Conservation (phyloP, 129 eudicot species). For the Flaveria ramosissima region DNA sequence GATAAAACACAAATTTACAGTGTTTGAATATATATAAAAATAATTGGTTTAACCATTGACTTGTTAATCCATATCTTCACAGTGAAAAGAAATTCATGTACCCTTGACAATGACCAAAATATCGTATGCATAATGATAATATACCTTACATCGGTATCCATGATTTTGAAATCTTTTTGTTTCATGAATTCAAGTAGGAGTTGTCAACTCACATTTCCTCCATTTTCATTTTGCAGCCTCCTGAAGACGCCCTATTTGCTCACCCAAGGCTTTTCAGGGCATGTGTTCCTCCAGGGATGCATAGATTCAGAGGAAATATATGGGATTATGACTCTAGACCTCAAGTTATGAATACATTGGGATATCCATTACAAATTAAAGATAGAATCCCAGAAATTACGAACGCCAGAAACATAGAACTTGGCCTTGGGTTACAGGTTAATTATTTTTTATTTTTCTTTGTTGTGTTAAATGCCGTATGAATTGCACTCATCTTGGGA, state of each 20-base stretch:
- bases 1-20: not conserved
- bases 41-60: not conserved
- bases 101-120: not conserved
- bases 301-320: conserved; percentile 87
- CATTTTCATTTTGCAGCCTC: conserved; percentile 66
- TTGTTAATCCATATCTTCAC: not conserved
- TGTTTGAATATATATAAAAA: not conserved
- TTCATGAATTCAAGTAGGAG: not conserved
- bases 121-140: not conserved
- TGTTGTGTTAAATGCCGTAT: not conserved
- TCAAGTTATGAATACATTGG: conserved; percentile 73
- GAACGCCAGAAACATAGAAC: conserved; percentile 93
- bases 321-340: conserved; percentile 91
- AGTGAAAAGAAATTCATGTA: not conserved
- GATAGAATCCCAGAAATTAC: conserved; percentile 95
- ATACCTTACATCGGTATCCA: not conserved
- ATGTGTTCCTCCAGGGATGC: conserved; percentile 99
- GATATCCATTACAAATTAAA: conserved; percentile 65
- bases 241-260: conserved; percentile 96
- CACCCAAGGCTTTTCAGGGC: conserved; percentile 98
- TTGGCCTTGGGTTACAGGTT: conserved; percentile 96
- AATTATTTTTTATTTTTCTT: not conserved
- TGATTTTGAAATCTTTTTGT: not conserved
- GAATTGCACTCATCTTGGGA: not conserved
- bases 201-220: conserved; percentile 1